Base-by-base conservation (phyloP, 2,329 filamentous ascomycete species). In the Monilinia aucupariae region DNA sequence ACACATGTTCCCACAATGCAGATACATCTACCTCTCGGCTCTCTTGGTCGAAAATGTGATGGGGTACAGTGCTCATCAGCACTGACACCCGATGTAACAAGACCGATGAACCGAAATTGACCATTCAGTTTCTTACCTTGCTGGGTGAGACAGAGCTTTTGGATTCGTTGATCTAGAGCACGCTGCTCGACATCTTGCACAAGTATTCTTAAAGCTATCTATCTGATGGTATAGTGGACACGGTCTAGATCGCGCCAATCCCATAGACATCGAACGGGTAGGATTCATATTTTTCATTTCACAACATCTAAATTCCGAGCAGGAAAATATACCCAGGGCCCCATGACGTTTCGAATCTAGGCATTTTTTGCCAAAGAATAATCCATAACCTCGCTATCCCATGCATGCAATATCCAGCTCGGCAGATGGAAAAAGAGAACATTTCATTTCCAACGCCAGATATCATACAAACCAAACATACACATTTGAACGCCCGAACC, bases 401-500 rank as follows among this genome's bases (percentile, higher is more conserved):
- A 47, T 47, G 5, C 30, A 47, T 47, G 43, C 54, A 34, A 25
- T 58, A 37, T 58, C 41, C 54, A 34, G 41, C 41, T 47, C 34
- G 30, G 41, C 54, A 58, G 47, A 22, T 34, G 30, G 8, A 47
- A 12, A 47, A 47, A 47, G n/a, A 47, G 22, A 47, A 25, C 9
- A 30, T 20, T 27, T 41, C 27, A 34, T 25, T n/a, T 22, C 41
- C 12, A 58, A 47, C 54, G 20, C 54, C 54, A 47, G 15, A 47
- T 47, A 58, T 58, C 41, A 48, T 58, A 58, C 54, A 58, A 48
- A 30, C 41, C 27, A 30, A 30, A 58, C 47, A 25, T 13, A 47
- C 41, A 47, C 30, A 58, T 47, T 37, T 15, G 5, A 34, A 52
- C 41, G 41, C 54, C 54, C 41, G 30, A 47, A n/a, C 54, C 41